Conservation (phyloP, 2,329 filamentous ascomycete species). For the Paecilomyces formosus region DNA sequence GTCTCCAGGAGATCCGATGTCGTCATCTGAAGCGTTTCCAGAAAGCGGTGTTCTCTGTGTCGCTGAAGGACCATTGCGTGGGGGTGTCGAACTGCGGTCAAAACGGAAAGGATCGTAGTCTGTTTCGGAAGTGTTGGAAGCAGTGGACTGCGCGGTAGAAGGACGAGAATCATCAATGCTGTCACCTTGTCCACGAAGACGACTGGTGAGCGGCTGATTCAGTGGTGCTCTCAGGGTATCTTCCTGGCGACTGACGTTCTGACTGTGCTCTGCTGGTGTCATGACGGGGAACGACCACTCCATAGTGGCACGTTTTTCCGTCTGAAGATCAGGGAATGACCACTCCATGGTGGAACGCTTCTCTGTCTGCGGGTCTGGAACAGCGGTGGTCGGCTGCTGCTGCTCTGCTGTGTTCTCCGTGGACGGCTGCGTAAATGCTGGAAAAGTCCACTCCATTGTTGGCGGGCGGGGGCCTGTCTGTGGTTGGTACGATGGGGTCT, state of each 20-base stretch:
- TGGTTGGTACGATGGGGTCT: constrained; percentile 21
- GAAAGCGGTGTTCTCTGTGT: constrained; percentile 39
- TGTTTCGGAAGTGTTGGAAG: constrained; percentile 27
- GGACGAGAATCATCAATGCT: constrained; percentile 22
- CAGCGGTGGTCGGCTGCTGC: not conserved
- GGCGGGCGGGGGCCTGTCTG: constrained; percentile 33
- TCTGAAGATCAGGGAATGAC: constrained; percentile 39
- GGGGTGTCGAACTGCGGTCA: constrained; percentile 25
- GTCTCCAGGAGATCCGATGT: not conserved
- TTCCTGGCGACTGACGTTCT: constrained; percentile 12
- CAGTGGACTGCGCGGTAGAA: constrained; percentile 28
- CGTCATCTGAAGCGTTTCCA: constrained; percentile 38
- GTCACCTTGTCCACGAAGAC: constrained; percentile 17
- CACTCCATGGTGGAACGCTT: constrained; percentile 44
- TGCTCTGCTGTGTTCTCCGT: constrained; percentile 10
- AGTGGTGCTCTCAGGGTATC: constrained; percentile 26
- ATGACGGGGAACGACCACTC: constrained; percentile 50
- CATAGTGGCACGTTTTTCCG: constrained; percentile 34
- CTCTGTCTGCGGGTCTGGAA: constrained; percentile 5
- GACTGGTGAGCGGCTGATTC: constrained; percentile 8
- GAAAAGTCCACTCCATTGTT: constrained; percentile 43
- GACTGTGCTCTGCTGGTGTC: constrained; percentile 13
- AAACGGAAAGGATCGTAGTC: constrained; percentile 38
- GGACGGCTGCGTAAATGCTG: constrained; percentile 19
- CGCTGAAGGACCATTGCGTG: constrained; percentile 29